These are phyloP conservation scores for Aspergillus ochraceoroseus DNA, from an alignment of 2,329 filamentous ascomycete genomes.

Conservation along the genomic window DNA sequence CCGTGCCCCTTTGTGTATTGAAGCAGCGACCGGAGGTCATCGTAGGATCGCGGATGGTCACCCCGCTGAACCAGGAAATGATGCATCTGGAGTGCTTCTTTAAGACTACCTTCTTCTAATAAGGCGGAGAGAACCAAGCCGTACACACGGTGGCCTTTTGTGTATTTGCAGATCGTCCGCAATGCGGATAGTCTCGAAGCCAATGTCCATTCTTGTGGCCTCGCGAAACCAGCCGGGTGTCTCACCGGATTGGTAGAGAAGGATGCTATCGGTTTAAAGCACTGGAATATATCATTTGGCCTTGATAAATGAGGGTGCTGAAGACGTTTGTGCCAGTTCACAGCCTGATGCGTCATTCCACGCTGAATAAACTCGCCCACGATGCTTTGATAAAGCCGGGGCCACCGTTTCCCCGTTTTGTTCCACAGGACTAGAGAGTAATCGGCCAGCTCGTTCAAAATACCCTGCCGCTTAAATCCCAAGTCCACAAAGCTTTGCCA, in stretches of 20 bases:
- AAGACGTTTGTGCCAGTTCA: constrained; percentile 39
- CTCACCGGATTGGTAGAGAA: constrained; percentile 19
- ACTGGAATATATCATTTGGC: constrained; percentile 28
- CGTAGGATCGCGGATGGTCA: constrained; percentile 41
- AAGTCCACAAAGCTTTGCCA: constrained; percentile 41
- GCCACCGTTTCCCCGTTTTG: constrained; percentile 38
- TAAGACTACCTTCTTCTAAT: constrained; percentile 34
- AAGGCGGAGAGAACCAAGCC: constrained; percentile 40
- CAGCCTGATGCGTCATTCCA: constrained; percentile 29
- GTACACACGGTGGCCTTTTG: constrained; percentile 42
- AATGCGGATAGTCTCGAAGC: constrained; percentile 34
- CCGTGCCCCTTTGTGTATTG: constrained; percentile 36
- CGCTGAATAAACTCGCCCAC: constrained; percentile 35
- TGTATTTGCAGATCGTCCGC: constrained; percentile 40
- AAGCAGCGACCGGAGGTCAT: constrained; percentile 41
- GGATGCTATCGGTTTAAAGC: constrained; percentile 30
- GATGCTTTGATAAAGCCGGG: constrained; percentile 36
- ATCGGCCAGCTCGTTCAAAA: constrained; percentile 32
- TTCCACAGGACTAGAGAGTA: constrained; percentile 42
- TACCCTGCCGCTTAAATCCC: constrained; percentile 31
- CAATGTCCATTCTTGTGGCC: constrained; percentile 11
- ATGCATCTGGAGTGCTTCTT: constrained; percentile 47
- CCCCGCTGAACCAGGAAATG: constrained; percentile 38
- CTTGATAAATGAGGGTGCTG: constrained; percentile 30
- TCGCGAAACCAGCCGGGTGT: constrained; percentile 15